Percentiles rank a stretch among this genome's conserved stretches.
These are phyloP conservation scores for Gloeophyllum trabeum DNA, from an alignment of 768 basidiomycete genomes.

Conservation along the genomic window DNA sequence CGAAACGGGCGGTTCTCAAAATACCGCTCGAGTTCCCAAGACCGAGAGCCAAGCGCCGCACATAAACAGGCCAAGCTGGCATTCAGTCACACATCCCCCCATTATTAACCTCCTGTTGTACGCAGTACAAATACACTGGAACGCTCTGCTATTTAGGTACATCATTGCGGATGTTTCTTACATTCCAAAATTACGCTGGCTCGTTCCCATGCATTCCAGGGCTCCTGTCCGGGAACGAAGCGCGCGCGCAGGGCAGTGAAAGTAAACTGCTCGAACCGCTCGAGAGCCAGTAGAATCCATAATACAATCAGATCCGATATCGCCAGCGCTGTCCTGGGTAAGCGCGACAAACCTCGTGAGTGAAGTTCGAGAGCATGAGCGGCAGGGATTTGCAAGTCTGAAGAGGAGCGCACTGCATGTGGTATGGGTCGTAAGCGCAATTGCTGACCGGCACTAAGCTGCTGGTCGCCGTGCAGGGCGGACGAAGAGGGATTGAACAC, in stretches of 20 bases:
- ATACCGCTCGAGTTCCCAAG: constrained; percentile 81
- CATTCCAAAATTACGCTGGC: constrained; percentile 2
- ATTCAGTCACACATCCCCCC: no score
- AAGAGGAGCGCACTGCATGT: constrained; percentile 2
- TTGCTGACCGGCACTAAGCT: constrained; percentile 2
- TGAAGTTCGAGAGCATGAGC: constrained; percentile 17
- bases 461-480: background rate
- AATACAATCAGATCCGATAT: constrained; percentile 12
- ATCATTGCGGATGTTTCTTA: no score
- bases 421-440: constrained; percentile 7
- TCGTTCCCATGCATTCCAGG: constrained; percentile 41
- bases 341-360: no score
- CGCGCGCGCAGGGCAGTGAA: constrained; percentile 29
- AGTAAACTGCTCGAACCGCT: constrained; percentile 24
- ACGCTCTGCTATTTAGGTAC: no score
- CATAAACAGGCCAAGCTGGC: no score
- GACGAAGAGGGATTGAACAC: constrained; percentile 18
- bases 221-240: constrained; percentile 40
- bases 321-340: background rate
- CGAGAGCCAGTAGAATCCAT: constrained; percentile 16
- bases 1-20: constrained; percentile 62
- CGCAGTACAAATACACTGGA: no score
- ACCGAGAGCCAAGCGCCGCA: constrained; percentile 25
- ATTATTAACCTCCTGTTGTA: no score
- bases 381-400: constrained; percentile 10